phyloP scores from a whole-genome alignment of 2,329 filamentous ascomycete species.

The Aspergillus texensis region DNA sequence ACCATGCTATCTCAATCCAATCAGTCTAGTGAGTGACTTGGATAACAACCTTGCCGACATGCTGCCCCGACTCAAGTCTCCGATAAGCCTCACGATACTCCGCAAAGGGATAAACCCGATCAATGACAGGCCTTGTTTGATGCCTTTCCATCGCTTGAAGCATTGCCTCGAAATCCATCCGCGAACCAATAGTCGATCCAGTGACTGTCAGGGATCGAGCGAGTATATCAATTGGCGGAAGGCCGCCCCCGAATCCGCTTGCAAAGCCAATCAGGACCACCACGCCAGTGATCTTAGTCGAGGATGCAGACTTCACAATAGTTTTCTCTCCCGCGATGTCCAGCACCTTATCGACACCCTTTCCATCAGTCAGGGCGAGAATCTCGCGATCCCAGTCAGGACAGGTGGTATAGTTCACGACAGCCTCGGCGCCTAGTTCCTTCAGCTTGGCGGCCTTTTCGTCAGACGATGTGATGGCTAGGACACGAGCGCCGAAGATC shows the following conservation, averaged over 20 bases:
- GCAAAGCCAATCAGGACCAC: background rate
- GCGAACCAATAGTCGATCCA: background rate
- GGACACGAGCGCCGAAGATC: conserved; percentile 41
- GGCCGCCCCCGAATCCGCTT: background rate
- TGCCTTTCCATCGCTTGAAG: background rate
- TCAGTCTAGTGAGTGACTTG: background rate
- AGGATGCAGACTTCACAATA: background rate
- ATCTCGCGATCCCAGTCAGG: conserved; percentile 51
- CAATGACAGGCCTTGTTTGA: background rate
- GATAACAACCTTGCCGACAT: background rate
- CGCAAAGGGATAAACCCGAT: background rate
- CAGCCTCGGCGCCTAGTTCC: conserved; percentile 54
- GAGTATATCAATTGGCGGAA: background rate
- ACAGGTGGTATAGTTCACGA: conserved; percentile 59
- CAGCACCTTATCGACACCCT: background rate
- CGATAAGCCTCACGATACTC: background rate
- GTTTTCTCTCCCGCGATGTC: background rate
- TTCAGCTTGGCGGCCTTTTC: conserved; percentile 54
- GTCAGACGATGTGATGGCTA: conserved; percentile 53
- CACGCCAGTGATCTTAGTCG: background rate
- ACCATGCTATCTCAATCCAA: no score
- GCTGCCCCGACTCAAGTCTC: background rate
- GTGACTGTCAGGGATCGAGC: background rate
- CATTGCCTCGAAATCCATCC: background rate
- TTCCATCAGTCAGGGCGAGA: background rate